phyloP scores from a whole-genome alignment of 2,329 filamentous ascomycete genomes.

The Alternaria arborescens region DNA sequence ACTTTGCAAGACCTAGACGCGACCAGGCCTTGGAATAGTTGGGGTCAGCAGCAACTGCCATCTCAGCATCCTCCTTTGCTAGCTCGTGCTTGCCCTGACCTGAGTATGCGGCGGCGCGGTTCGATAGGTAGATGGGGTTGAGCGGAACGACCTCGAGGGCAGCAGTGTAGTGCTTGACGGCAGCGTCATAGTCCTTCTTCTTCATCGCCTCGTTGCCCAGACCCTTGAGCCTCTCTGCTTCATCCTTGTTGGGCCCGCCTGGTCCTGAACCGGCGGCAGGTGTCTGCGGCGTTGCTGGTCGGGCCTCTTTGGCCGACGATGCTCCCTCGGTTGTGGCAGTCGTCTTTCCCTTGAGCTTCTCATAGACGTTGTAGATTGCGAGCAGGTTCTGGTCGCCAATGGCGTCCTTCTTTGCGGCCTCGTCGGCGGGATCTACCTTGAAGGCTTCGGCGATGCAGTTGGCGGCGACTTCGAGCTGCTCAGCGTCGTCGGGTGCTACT shows the following conservation, averaged over 20 bases:
- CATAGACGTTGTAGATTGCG: conserved; percentile 93
- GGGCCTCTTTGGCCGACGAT: conserved; percentile 52
- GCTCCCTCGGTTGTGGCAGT: conserved; percentile 56
- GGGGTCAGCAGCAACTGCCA: conserved; percentile 86
- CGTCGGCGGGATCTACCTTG: conserved; percentile 87
- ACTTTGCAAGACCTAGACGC: conserved; percentile 87
- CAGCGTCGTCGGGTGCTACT: conserved; percentile 84
- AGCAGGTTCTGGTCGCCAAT: conserved; percentile 87
- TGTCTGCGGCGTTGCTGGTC: conserved; percentile 53
- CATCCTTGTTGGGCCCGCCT: conserved; percentile 69
- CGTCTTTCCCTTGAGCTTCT: conserved; percentile 82
- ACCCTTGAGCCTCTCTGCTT: conserved; percentile 88
- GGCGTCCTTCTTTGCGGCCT: conserved; percentile 75
- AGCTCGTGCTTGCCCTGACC: conserved; percentile 84
- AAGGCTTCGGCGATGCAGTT: conserved; percentile 96
- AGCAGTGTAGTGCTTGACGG: conserved; percentile 87
- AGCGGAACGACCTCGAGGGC: conserved; percentile 81
- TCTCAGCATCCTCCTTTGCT: conserved; percentile 86
- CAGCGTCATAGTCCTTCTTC: conserved; percentile 83
- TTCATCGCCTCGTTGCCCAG: conserved; percentile 96
- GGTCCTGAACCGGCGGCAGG: conserved; percentile 44
- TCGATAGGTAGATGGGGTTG: conserved; percentile 97
- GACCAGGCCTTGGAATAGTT: conserved; percentile 98
- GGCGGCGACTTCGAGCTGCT: conserved; percentile 91
- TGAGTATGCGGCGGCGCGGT: conserved; percentile 93